These are phyloP conservation scores for Metschnikowia kunwiensis DNA, from an alignment of 805 yeast species.

Conservation along the genomic window DNA sequence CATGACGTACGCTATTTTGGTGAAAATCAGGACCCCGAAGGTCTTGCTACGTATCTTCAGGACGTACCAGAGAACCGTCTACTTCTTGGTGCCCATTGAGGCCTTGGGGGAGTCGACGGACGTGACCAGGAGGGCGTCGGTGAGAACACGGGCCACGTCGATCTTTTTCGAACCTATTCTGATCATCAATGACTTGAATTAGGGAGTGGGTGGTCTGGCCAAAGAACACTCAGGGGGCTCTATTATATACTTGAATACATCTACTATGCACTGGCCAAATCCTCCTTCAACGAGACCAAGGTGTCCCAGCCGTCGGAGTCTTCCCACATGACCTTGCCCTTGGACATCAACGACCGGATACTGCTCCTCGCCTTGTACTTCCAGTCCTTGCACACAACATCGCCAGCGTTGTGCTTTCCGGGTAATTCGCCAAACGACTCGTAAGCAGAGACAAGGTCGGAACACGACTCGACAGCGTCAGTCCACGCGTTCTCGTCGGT, in stretches of 20 bases:
- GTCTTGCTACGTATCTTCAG: constrained; percentile 5
- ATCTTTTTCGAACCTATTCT: constrained; percentile 15
- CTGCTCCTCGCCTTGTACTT: constrained; percentile 74
- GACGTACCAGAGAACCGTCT: constrained; percentile 9
- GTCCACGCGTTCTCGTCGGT: constrained; percentile 65
- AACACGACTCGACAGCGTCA: constrained; percentile 74
- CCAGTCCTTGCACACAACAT: constrained; percentile 91
- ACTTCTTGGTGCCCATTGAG: constrained; percentile 14
- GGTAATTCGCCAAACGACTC: constrained; percentile 82
- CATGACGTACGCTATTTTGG: constrained; percentile 7
- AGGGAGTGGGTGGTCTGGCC: too few species aligned
- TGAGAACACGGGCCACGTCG: constrained; percentile 15
- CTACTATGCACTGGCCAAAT: constrained; percentile 21
- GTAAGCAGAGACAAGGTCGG: constrained; percentile 80
- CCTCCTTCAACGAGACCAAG: constrained; percentile 51
- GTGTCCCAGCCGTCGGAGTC: constrained; percentile 74
- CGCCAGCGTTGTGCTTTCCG: constrained; percentile 76
- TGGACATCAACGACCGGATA: constrained; percentile 70
- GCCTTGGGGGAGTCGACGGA: constrained; percentile 1
- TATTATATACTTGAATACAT: constrained; percentile 1
- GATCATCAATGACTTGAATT: constrained; percentile 16
- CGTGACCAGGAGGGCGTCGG: constrained; percentile 11
- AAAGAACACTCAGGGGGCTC: too few species aligned
- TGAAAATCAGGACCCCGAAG: constrained; percentile 7
- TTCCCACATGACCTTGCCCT: constrained; percentile 78